Evolutionary conservation across 2,329 filamentous ascomycete genomes (phyloP), one percentile per base, ranked within the genome.

Genomic region (Dactylellina leptospora): DNA sequence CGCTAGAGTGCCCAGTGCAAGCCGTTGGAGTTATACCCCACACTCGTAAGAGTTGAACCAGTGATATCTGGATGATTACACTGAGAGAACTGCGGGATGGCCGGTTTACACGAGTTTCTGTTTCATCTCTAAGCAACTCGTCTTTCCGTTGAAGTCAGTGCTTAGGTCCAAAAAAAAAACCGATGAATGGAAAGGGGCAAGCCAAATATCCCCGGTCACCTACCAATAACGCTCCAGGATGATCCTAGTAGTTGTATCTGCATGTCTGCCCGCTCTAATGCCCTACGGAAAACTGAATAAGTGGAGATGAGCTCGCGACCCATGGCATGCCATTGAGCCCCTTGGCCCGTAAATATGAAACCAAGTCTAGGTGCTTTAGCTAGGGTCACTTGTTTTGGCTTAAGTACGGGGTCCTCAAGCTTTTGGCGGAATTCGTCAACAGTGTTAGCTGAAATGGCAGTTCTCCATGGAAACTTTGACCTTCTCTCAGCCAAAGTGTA

Each of bases 61-160:
- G 74, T 0, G 78, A 33, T 84, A 87, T 78, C 73, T 87, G 85
- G 0, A 87, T 40, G 0, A 84, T 84, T 0, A 84, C 86, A 58
- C 82, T 22, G 4, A 44, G n/a, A 85, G 0, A 85, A 82, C 73
- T 86, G 84, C 0, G 82, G 80, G 18, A 84, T 73, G 2, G 80
- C 78, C 0, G 82, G 80, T 44, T 44, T 18, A 44, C 18, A 8
- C 40, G n/a, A 22, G n/a, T 44, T 3, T 13, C 16, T 8, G 16
- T 18, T 22, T 44, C 18, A 18, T 44, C 40, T 4, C 40, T 13
- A 44, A 10, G n/a, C 10, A 44, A 22, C 18, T 44, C 40, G 16
- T 79, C 74, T 6, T 79, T 36, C n/a, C n/a, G n/a, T n/a, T n/a
- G n/a, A n/a, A n/a, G n/a, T n/a, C n/a, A n/a, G n/a, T n/a, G n/a